Base-by-base conservation (phyloP, 768 basidiomycete species). In the Auriscalpium orientale region DNA sequence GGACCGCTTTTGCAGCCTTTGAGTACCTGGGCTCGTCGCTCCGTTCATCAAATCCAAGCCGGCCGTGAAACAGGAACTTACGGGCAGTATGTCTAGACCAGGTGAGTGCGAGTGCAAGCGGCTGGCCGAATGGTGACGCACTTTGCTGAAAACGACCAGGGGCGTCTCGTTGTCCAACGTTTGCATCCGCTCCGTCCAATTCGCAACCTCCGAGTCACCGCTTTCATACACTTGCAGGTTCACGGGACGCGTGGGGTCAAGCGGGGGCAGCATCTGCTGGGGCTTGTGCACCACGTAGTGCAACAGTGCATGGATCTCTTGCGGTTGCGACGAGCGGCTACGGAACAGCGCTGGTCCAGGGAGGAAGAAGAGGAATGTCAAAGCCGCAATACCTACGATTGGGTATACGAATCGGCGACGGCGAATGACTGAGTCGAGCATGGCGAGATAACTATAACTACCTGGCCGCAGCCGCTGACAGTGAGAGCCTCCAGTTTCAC, bases 131-230 rank as follows among this genome's bases (percentile, higher is more conserved):
- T 28, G 28, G 28, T 28, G 20, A 68, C 76, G 35, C 54, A 85
- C 87, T 76, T 92, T 92, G 75, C 89, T 91, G 64, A 92, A 91
- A 12, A 92, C 82, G 46, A 91, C 74, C 8, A 92, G 69, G 2
- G 89, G 89, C 62, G 79, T 75, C 35, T 79, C 67, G 16, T 73
- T 64, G 38, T 78, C 71, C 48, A 90, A 62, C 20, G 63, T 64
- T 45, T 64, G 65, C 16, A 76, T 67, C 45, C 79, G 72, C 57
- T 70, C 67, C 37, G 59, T 55, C 81, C 80, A 84, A 46, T 79
- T 72, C 12, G 57, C 48, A 15, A 48, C 40, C 16, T 46, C 52
- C 21, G 75, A 58, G 54, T 68, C 68, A 4, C 79, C 76, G 36
- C 77, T 75, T 15, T 82, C 79, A 62, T 87, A 90, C 49, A 81